Base-by-base conservation (phyloP, 2,329 filamentous ascomycete genomes). In the Cordyceps cateniannulata region DNA sequence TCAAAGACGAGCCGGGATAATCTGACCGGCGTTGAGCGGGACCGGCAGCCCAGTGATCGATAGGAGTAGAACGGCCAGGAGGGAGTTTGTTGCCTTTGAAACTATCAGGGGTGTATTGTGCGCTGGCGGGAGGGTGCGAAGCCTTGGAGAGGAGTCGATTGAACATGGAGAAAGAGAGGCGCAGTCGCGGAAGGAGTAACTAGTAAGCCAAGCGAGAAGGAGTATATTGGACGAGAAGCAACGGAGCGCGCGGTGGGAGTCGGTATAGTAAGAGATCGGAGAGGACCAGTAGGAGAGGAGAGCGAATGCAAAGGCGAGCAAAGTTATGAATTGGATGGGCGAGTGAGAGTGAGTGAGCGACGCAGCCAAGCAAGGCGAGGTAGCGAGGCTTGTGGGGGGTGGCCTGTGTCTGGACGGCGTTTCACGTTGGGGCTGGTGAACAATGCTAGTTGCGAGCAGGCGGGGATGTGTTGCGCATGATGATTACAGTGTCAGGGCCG, bases 111-210 rank as follows among this genome's bases (percentile, higher is more conserved):
- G 58, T 51, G 53, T 40, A 62, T 29, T 62, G 61, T 20, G 62
- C 52, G 42, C 62, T 63, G 49, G 49, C 25, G 8, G 38, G 27
- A 47, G 40, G 58, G 58, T 60, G 67, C 65, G 61, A 71, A 66
- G 61, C 63, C 56, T 58, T 66, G 64, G 70, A 70, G 60, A 70
- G 69, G 60, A 66, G 69, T 66, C 72, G 72, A 66, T 68, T 70
- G 65, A 76, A 76, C 74, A 76, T 76, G 70, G 73, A 73, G 65
- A 64, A n/a, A 62, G 58, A 40, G 49, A 20, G 62, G 25, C 49
- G 40, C 50, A 32, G 25, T 25, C 14, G 52, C 48, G 53, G 48
- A 48, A 59, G 12, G 22, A 50, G 40, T n/a, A 22, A 44, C 22
- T n/a, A 50, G 40, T n/a, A 22, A 44, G 55, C 35, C 16, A 57